Conservation (phyloP, 441 rosid species). For the Lagerstroemia fauriei region DNA sequence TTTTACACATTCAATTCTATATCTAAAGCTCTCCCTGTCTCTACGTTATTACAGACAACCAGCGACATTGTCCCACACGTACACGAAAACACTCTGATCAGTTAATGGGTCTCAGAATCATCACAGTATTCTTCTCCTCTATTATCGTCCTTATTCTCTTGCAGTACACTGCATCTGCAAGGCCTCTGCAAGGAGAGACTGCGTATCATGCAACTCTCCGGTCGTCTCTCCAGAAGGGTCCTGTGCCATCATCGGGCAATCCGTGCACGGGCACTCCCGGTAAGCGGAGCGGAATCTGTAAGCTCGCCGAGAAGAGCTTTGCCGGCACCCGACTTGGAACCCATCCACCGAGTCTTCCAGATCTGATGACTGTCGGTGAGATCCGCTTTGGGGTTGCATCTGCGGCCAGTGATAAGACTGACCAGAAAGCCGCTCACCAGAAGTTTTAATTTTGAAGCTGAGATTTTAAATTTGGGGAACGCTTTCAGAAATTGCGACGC, state of each 20-base stretch:
- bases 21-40: background rate
- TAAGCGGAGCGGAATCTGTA: background rate
- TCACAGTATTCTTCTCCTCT: background rate
- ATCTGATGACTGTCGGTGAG: background rate
- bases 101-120: background rate
- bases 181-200: background rate
- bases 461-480: too few species aligned
- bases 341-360: background rate
- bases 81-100: background rate
- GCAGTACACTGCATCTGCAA: background rate
- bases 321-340: background rate
- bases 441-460: background rate
- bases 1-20: too few species aligned
- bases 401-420: background rate
- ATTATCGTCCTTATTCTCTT: background rate
- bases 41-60: background rate
- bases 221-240: conserved; percentile 1
- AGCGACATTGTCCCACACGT: background rate
- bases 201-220: background rate
- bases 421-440: background rate
- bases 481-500: background rate
- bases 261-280: background rate
- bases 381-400: background rate
- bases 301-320: background rate
- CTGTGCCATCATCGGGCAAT: background rate